Conservation (phyloP, 2,329 filamentous ascomycete species). For the Capronia americana region DNA sequence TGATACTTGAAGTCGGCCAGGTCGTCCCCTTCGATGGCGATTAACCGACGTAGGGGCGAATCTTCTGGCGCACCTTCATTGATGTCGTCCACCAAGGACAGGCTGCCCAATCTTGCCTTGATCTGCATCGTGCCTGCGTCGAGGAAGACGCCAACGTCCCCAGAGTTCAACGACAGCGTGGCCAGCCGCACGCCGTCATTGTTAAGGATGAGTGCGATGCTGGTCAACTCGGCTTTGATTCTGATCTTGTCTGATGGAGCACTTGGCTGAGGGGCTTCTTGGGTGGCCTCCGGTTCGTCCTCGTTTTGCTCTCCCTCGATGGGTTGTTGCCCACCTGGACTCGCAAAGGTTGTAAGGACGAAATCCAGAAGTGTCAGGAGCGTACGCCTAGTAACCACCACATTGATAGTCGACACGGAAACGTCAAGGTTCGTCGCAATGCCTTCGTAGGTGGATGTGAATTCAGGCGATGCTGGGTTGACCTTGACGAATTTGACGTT, state of each 20-base stretch:
- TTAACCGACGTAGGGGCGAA: constrained; percentile 81
- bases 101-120: constrained; percentile 81
- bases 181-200: constrained; percentile 96
- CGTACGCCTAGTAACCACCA: constrained; percentile 92
- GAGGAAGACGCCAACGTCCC: constrained; percentile 88
- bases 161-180: constrained; percentile 89
- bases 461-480: constrained; percentile 89
- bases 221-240: constrained; percentile 91
- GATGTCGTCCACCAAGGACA: constrained; percentile 90
- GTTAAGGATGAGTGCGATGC: constrained; percentile 91
- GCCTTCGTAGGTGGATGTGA: constrained; percentile 87
- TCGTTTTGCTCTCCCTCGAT: constrained; percentile 49
- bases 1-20: constrained; percentile 97
- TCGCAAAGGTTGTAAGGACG: constrained; percentile 87
- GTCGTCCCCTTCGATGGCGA: constrained; percentile 94
- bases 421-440: constrained; percentile 93
- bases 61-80: constrained; percentile 84
- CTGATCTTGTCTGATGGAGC: constrained; percentile 72
- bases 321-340: constrained; percentile 53
- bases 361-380: constrained; percentile 93
- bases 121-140: constrained; percentile 86
- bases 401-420: constrained; percentile 90
- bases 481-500: constrained; percentile 88
- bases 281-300: constrained; percentile 44
- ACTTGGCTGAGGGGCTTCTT: constrained; percentile 32